These are phyloP conservation scores for Ramaria rubella DNA, from an alignment of 768 basidiomycete genomes.

Conservation along the genomic window DNA sequence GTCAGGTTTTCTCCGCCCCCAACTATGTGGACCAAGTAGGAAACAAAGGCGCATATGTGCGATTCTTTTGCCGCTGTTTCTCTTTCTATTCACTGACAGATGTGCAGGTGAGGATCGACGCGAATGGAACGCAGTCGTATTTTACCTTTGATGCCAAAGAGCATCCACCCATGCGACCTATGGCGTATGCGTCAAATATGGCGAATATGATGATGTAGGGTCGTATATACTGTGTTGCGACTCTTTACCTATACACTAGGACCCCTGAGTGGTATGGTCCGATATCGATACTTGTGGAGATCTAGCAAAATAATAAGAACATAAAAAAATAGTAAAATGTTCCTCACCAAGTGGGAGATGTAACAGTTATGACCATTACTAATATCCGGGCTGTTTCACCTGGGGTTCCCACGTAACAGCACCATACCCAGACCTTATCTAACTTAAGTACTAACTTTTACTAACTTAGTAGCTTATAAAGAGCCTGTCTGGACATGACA, in stretches of 20 bases:
- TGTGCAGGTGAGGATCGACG: slow-evolving; percentile 72
- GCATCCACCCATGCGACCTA: slow-evolving; percentile 87
- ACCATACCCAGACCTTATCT: no score
- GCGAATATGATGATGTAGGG: slow-evolving; percentile 63
- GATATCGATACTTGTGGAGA: no score
- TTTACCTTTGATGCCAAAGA: slow-evolving; percentile 78
- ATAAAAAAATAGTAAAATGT: no score
- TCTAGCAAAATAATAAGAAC: no score
- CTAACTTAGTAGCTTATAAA: no score
- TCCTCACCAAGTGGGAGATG: no score
- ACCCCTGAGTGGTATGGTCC: no score
- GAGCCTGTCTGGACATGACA: no score
- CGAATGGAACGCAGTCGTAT: slow-evolving; percentile 65
- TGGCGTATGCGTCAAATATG: slow-evolving; percentile 76
- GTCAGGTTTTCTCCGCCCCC: slow-evolving; percentile 88
- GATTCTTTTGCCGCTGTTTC: slow-evolving; percentile 23
- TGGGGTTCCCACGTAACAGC: no score
- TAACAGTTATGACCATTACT: no score
- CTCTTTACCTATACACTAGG: background rate
- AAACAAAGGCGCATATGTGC: slow-evolving; percentile 87
- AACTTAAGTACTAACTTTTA: no score
- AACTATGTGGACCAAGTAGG: slow-evolving; percentile 91
- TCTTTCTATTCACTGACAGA: slow-evolving; percentile 7
- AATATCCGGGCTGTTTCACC: no score
- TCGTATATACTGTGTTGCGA: background rate